These are phyloP conservation scores for Periconia sp. DNA, from an alignment of 2,329 filamentous ascomycete genomes.

Conservation along the genomic window DNA sequence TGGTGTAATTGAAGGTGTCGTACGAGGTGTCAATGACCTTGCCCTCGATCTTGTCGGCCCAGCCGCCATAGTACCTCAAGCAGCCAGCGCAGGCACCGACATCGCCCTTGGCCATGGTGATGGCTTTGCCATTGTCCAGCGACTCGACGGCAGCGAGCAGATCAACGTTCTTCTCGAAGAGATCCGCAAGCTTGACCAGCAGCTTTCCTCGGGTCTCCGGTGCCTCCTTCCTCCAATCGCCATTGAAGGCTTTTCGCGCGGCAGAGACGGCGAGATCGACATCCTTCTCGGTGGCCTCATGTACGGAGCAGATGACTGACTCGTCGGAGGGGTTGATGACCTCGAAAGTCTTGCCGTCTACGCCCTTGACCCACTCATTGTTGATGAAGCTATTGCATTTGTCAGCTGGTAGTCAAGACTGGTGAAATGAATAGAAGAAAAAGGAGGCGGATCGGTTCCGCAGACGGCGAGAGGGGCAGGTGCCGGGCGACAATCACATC, in stretches of 20 bases:
- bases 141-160: conserved; percentile 82
- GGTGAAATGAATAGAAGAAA: conserved; percentile 7
- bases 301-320: conserved; percentile 80
- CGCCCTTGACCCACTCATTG: conserved; percentile 84
- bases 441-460: conserved; percentile 6
- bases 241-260: conserved; percentile 85
- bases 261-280: conserved; percentile 79
- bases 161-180: conserved; percentile 79
- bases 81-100: conserved; percentile 70
- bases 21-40: conserved; percentile 82
- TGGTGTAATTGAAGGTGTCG: conserved; percentile 84
- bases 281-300: conserved; percentile 89
- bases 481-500: not conserved
- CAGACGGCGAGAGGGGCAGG: conserved; percentile 3
- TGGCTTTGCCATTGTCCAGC: conserved; percentile 86
- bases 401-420: conserved; percentile 23
- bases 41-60: conserved; percentile 90
- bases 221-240: conserved; percentile 69
- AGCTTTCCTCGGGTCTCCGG: conserved; percentile 74
- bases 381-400: conserved; percentile 75
- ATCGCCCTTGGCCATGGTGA: conserved; percentile 77
- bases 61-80: conserved; percentile 87
- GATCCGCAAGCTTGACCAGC: conserved; percentile 77
- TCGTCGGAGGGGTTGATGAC: conserved; percentile 88
- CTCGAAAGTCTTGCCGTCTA: conserved; percentile 89